phyloP scores from a whole-genome alignment of 2,329 filamentous ascomycete genomes.

The Sclerotinia sclerotiorum region DNA sequence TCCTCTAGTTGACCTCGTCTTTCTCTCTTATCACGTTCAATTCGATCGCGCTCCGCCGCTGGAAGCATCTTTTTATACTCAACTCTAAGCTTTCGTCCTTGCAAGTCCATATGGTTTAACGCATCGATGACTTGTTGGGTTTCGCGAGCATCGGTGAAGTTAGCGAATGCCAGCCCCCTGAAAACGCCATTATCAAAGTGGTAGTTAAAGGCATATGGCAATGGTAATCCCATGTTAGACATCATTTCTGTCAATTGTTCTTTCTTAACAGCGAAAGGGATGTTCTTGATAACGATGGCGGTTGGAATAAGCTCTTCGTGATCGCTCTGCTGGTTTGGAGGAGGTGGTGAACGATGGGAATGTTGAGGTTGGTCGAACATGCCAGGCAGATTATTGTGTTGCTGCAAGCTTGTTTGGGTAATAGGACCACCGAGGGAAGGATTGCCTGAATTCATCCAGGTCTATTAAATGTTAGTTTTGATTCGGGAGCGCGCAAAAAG shows the following conservation, averaged over 20 bases:
- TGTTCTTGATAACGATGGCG: slow-evolving; percentile 99
- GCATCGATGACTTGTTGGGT: slow-evolving; percentile 88
- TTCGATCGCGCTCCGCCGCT: slow-evolving; percentile 87
- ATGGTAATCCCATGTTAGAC: slow-evolving; percentile 88
- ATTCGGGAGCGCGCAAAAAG: slow-evolving; percentile 31
- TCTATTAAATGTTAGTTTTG: background rate
- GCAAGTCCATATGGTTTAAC: slow-evolving; percentile 94
- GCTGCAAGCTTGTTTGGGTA: slow-evolving; percentile 20
- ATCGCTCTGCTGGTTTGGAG: slow-evolving; percentile 27
- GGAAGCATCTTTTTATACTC: slow-evolving; percentile 99
- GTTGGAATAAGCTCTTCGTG: slow-evolving; percentile 90
- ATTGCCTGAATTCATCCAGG: slow-evolving; percentile 54
- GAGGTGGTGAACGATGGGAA: slow-evolving; percentile 30
- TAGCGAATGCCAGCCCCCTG: slow-evolving; percentile 92
- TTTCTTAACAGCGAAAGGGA: slow-evolving; percentile 97
- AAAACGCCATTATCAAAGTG: slow-evolving; percentile 99
- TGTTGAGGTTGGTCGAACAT: slow-evolving; percentile 31
- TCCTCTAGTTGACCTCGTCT: slow-evolving; percentile 94
- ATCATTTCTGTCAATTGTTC: slow-evolving; percentile 91
- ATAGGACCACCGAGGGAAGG: slow-evolving; percentile 42
- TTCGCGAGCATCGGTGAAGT: slow-evolving; percentile 94
- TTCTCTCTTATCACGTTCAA: slow-evolving; percentile 95
- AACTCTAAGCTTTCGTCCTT: slow-evolving; percentile 89
- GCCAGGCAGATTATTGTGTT: slow-evolving; percentile 32
- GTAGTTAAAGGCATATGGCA: slow-evolving; percentile 99